Evolutionary conservation across 1,284 basidiomycete genomes (phyloP).

Genomic region (Tremellales sp.): DNA sequence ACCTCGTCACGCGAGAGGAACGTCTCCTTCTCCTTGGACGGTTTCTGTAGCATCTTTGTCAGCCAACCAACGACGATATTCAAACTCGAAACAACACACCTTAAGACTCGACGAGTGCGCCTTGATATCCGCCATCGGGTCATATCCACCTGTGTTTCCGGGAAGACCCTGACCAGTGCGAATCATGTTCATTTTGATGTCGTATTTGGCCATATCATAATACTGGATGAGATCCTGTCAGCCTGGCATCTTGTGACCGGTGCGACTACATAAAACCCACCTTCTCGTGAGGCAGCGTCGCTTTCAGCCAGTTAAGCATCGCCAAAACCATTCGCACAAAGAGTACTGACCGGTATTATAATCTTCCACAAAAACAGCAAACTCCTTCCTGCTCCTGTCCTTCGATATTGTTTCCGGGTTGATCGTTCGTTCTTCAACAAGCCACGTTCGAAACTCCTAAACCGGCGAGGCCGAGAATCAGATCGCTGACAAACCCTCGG

Average conservation of each 20-base stretch:
- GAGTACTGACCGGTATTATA: slow-evolving; percentile 70
- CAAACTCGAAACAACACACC: slow-evolving; percentile 13
- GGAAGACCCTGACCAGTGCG: slow-evolving; percentile 71
- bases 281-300: slow-evolving; percentile 84
- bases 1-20: slow-evolving; percentile 73
- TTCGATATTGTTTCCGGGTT: slow-evolving; percentile 81
- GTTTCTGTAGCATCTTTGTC: slow-evolving; percentile 53
- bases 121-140: slow-evolving; percentile 72
- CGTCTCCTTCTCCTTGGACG: slow-evolving; percentile 59
- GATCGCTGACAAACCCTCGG: background rate
- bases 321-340: background rate
- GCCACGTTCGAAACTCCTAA: slow-evolving; percentile 79
- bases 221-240: slow-evolving; percentile 49
- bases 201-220: slow-evolving; percentile 77
- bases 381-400: slow-evolving; percentile 78
- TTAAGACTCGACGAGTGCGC: slow-evolving; percentile 54
- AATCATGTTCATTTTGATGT: slow-evolving; percentile 71
- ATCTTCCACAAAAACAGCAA: slow-evolving; percentile 69
- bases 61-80: background rate
- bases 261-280: slow-evolving; percentile 12
- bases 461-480: background rate
- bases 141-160: slow-evolving; percentile 59
- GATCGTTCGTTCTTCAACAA: slow-evolving; percentile 79
- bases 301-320: slow-evolving; percentile 47
- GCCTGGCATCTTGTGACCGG: background rate